These are phyloP conservation scores for Aspergillus jensenii DNA, from an alignment of 2,329 filamentous ascomycete species.

Conservation along the genomic window DNA sequence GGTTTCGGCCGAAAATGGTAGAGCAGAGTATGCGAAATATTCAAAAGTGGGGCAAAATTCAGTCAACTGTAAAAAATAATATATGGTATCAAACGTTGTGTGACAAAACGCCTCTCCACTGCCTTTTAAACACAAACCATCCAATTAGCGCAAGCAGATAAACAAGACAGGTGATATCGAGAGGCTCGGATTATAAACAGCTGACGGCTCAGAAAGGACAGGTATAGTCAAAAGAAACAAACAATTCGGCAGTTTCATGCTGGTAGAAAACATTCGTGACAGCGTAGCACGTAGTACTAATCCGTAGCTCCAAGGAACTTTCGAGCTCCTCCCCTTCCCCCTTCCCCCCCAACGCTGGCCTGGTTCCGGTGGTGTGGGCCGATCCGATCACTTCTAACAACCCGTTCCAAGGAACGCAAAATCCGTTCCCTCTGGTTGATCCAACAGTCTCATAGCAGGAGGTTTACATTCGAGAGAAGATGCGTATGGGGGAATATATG, in stretches of 20 bases:
- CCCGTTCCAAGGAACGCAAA: constrained; percentile 41
- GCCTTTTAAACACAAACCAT: constrained; percentile 16
- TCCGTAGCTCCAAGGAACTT: neutral
- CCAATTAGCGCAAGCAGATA: constrained; percentile 1
- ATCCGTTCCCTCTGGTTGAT: constrained; percentile 41
- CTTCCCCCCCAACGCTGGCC: neutral
- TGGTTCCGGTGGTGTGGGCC: neutral
- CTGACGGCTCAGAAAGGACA: constrained; percentile 4
- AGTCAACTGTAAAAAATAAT: constrained; percentile 1
- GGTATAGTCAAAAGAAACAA: neutral
- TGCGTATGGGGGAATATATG: constrained; percentile 35
- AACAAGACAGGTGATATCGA: constrained; percentile 5
- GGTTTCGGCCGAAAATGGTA: neutral
- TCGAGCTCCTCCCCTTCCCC: neutral
- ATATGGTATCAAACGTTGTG: constrained; percentile 19
- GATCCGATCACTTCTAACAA: constrained; percentile 17
- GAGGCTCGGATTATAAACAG: neutral
- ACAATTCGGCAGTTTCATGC: neutral
- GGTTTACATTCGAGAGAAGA: constrained; percentile 35
- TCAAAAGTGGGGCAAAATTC: neutral
- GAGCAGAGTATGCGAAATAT: neutral
- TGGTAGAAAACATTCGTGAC: constrained; percentile 10
- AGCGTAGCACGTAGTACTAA: neutral
- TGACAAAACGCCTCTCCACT: constrained; percentile 20
- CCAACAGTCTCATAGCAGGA: constrained; percentile 31